Base-by-base conservation (phyloP, 352 stramenopile genomes). In the Globisporangium nunn region DNA sequence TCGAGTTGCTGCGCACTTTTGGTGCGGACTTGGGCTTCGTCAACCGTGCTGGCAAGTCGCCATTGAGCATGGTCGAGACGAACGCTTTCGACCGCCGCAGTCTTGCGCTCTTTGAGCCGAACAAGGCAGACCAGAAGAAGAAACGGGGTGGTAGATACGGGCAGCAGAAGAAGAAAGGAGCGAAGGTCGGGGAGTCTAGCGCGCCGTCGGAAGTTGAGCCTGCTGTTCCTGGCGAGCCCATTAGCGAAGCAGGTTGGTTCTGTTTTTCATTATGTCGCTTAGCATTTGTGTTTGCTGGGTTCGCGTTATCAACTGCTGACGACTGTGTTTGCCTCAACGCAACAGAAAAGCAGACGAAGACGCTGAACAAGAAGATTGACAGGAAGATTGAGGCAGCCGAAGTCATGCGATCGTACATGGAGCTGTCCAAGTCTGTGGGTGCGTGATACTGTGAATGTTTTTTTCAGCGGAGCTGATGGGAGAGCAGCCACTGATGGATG, bases 1-100 rank as follows among this genome's bases (percentile, higher is more conserved):
- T 89, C 29, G 37, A 64, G 33, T 30, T 85, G 48, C 52, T 89
- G 39, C 62, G 70, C 12, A 30, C 54, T 11, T 70, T 66, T 29
- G 69, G 69, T 17, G 68, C 71, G 0, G 63, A 71, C 4, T 47
- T 78, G 31, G 31, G 46, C 8, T 58, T 40, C 5, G 49, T 61
- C 12, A 83, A 83, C 52, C 63, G 63, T 1, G 44, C 52, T 2
- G 73, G 75, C 7, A 61, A 80, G 39, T 71, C 72, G 33, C 51
- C 56, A 15, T 46, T 89, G 31, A 62, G 67, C n/a, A 55, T 77
- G 23, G 45, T 89, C 15, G 77, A 87, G 52, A 59, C 70, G 40
- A 88, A 88, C 49, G 63, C 75, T 18, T 86, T 87, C 57, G 37
- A 54, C 23, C 55, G 50, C 18, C 55, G 47, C 28, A 55, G 35